Conservation (phyloP, 2,329 filamentous ascomycete genomes). For the Pseudogymnoascus sp. region DNA sequence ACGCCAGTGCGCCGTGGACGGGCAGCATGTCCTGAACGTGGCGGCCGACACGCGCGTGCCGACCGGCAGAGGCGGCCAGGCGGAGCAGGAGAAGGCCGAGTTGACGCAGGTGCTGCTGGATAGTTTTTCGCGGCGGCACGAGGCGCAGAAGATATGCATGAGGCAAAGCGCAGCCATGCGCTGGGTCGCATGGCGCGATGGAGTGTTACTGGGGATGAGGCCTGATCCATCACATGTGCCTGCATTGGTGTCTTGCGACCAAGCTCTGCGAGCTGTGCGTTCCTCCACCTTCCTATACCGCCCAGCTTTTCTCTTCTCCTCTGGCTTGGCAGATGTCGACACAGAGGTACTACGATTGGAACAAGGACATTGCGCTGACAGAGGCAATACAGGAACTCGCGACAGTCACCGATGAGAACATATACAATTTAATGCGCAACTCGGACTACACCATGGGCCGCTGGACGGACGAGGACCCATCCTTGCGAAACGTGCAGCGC, state of each 20-base stretch:
- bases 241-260: slow-evolving; percentile 47
- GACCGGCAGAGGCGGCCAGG: slow-evolving; percentile 43
- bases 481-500: slow-evolving; percentile 48
- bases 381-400: slow-evolving; percentile 43
- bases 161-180: slow-evolving; percentile 53
- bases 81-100: slow-evolving; percentile 56
- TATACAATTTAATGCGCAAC: slow-evolving; percentile 49
- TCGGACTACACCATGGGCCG: slow-evolving; percentile 49
- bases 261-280: slow-evolving; percentile 50
- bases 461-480: slow-evolving; percentile 58
- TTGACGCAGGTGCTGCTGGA: slow-evolving; percentile 57
- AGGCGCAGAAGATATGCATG: slow-evolving; percentile 58
- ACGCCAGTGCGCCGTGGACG: slow-evolving; percentile 55
- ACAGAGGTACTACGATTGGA: not conserved
- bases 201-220: slow-evolving; percentile 45
- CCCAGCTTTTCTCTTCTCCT: not conserved
- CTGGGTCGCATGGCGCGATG: slow-evolving; percentile 50
- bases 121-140: slow-evolving; percentile 53
- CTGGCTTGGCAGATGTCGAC: not conserved
- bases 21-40: slow-evolving; percentile 58
- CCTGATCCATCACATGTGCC: slow-evolving; percentile 41
- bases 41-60: slow-evolving; percentile 56
- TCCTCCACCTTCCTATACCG: not conserved
- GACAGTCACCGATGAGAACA: slow-evolving; percentile 49
- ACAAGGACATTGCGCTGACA: not conserved